phyloP scores from a whole-genome alignment of 2,329 filamentous ascomycete genomes.

The Alternaria incomplexa region DNA sequence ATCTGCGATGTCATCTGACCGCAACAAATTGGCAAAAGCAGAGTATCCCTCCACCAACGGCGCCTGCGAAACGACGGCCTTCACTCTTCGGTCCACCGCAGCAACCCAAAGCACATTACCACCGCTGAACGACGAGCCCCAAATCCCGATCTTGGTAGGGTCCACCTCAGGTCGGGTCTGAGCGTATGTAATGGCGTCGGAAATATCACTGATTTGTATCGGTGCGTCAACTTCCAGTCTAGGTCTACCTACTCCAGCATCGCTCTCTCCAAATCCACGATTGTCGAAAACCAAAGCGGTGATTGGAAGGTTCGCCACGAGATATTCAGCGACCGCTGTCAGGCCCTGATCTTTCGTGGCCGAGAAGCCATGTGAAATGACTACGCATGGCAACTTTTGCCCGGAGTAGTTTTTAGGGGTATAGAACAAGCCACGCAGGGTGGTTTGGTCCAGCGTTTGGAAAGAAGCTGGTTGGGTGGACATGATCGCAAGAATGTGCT shows the following conservation, averaged over 20 bases:
- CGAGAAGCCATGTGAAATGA: not conserved
- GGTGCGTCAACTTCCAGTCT: not conserved
- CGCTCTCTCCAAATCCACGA: slow-evolving; percentile 1
- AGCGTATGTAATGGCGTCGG: slow-evolving; percentile 2
- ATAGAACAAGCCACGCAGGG: not conserved
- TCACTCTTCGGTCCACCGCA: slow-evolving; percentile 6
- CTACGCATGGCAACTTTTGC: not conserved
- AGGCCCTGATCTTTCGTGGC: not conserved
- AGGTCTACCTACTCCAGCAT: not conserved
- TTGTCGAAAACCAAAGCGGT: slow-evolving; percentile 1
- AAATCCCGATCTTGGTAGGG: slow-evolving; percentile 1
- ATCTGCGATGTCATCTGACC: not conserved
- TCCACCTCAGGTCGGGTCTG: not conserved
- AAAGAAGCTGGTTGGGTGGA: not conserved
- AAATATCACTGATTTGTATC: not conserved
- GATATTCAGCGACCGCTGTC: not conserved
- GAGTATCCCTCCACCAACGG: not conserved
- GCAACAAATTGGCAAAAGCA: not conserved
- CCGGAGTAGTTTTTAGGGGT: not conserved
- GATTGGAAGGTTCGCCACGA: not conserved
- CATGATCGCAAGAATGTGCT: not conserved
- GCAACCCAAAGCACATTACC: not conserved
- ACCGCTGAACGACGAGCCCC: slow-evolving; percentile 2
- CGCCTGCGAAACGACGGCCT: slow-evolving; percentile 2
- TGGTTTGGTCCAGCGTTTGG: not conserved